Base-by-base conservation (phyloP, 2,329 filamentous ascomycete genomes). In the Colletotrichum abscissum region DNA sequence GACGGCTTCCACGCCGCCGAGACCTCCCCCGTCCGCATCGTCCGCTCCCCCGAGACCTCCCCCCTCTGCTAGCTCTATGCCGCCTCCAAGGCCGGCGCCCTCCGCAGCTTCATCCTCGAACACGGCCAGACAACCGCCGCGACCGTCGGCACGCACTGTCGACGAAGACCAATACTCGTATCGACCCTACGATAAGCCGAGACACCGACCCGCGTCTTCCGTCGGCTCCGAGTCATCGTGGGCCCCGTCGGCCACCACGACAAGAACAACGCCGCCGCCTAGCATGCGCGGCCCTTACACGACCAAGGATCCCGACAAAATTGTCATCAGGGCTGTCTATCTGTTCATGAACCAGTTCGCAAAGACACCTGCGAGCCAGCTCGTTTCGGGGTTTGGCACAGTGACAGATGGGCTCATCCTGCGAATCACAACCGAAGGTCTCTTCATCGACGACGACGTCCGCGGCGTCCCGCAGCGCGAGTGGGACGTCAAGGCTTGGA, bases 401-500 rank as follows among this genome's bases (percentile, higher is more conserved):
- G 95, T 98, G 38, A 98, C 95, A 2, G 95, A 99, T 80, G 97
- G 97, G 0, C 88, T 99, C 58, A 94, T 98, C 74, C 88, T 99
- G 74, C 93, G 94, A 64, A 97, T 98, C 79, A 96, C 94, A 12
- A 97, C 95, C 1, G 96, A 98, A 82, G 97, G 97, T 22, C 88
- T 98, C 67, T 98, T 98, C 84, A 97, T 99, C 80, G 97, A 99
- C 81, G 97, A 99, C 82, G 97, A 98, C 81, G 90, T 98, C 65
- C 92, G 95, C 57, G 92, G 92, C 74, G 94, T 98, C 19, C 92
- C 94, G n/a, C 95, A 98, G 84, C 92, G 97, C 73, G 97, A 99
- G 84, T 99, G 97, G 97, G 97, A 99, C 82, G 92, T 98, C 80
- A 98, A 98, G 83, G 95, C 96, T 30, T 98, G 97, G 97, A 98